Base-by-base conservation (phyloP, 2,329 filamentous ascomycete species). In the Phoma sp. region DNA sequence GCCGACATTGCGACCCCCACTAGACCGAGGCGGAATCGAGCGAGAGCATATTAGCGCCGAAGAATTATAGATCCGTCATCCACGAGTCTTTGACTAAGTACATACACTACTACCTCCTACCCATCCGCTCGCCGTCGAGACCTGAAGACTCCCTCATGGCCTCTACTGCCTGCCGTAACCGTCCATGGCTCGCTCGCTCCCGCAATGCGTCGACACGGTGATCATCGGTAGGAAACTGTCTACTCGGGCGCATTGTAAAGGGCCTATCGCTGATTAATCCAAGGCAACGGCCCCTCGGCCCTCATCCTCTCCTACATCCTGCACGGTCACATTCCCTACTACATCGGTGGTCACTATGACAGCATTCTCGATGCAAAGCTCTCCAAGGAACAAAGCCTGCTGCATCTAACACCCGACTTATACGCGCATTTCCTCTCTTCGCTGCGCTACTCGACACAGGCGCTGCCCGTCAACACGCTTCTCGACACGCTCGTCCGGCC, bases 261-360 rank as follows among this genome's bases (percentile, higher is more conserved):
- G 1, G 19, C 43, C 33, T 17, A 21, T 22, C 24, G 64, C 68
- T 74, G 57, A 73, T 65, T 61, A 64, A 65, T 65, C 0, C 22
- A 60, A 86, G 85, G 85, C 66, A 86, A 85, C 68, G 85, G 85
- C 51, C 85, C 85, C 40, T 84, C 85, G 45, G 82, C 85, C 46
- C 78, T 87, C 73, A 83, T 86, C 62, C 77, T 87, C 32, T 86
- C 84, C 40, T 87, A 84, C 69, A 85, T 87, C 38, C 79, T 87
- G 25, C 84, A 87, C 71, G 85, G 85, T 33, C 78, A 86, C 64
- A 76, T 85, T 48, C 85, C 85, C 5, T 81, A 79, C 65, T 87
- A 87, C 63, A 73, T 78, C 33, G 73, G 78, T 49, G 80, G 80
- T 32, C 85, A 87, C 71, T 82, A 84, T 32, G 85, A 87, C 69